Conservation (phyloP, 169 alveolate genomes). For the Theileria sp. region DNA sequence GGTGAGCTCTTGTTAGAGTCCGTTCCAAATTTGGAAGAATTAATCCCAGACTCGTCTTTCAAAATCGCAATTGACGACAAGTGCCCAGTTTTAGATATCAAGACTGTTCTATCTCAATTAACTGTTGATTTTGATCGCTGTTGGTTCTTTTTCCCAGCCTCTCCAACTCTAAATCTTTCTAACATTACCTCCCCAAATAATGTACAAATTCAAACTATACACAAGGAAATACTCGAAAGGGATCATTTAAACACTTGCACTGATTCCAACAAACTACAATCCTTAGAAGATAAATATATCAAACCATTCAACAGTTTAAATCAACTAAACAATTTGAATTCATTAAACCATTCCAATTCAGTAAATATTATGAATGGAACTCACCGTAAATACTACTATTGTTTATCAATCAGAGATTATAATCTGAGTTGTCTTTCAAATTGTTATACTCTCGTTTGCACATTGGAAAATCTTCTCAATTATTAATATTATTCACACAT, state of each 20-base stretch:
- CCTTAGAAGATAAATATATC: constrained; percentile 16
- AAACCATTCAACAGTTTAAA: background rate
- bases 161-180: constrained; percentile 16
- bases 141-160: constrained; percentile 26
- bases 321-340: background rate
- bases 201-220: constrained; percentile 30
- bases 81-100: constrained; percentile 11
- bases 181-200: constrained; percentile 27
- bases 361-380: too few species aligned
- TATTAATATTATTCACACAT: constrained; percentile 11
- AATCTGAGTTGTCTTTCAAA: constrained; percentile 45
- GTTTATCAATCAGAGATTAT: constrained; percentile 27
- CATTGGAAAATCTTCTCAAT: constrained; percentile 38
- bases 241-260: background rate
- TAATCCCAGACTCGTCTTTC: constrained; percentile 29
- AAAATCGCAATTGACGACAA: constrained; percentile 42
- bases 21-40: constrained; percentile 20
- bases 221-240: constrained; percentile 13
- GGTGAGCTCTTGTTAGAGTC: constrained; percentile 56
- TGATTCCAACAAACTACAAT: constrained; percentile 36
- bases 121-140: background rate
- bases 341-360: background rate
- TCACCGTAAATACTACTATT: constrained; percentile 17
- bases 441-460: constrained; percentile 61
- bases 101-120: constrained; percentile 6